Evolutionary conservation across 2,329 filamentous ascomycete species (phyloP).

Genomic region (Curvularia eragrostidis): DNA sequence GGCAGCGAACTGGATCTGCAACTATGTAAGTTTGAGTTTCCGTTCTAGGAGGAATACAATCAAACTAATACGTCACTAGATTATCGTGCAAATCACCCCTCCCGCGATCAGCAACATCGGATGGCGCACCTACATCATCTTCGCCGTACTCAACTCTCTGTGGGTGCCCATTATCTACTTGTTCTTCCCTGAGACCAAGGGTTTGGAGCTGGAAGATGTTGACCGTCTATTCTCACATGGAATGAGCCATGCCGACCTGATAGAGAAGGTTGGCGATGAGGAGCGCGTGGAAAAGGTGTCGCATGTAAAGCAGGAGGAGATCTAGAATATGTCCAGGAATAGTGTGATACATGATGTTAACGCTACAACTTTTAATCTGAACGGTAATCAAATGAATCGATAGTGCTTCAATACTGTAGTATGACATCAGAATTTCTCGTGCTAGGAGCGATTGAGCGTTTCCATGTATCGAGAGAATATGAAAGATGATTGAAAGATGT

Average conservation of each 20-base stretch:
- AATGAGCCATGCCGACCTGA: background rate
- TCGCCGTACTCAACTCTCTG: conserved; percentile 57
- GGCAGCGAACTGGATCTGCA: conserved; percentile 58
- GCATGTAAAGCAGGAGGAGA: background rate
- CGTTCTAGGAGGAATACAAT: background rate
- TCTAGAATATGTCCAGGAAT: background rate
- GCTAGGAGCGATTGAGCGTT: background rate
- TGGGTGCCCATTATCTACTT: conserved; percentile 59
- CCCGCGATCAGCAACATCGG: conserved; percentile 56
- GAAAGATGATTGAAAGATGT: no score
- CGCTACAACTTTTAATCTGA: background rate
- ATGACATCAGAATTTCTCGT: background rate
- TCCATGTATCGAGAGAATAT: no score
- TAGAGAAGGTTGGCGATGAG: background rate
- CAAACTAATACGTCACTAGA: conserved; percentile 11
- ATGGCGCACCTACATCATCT: conserved; percentile 63
- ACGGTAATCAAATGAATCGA: background rate
- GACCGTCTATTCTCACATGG: conserved; percentile 41
- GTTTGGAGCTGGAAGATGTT: conserved; percentile 47
- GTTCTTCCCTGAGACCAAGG: conserved; percentile 47
- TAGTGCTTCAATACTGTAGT: background rate
- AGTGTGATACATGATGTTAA: background rate
- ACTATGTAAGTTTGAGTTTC: conserved; percentile 42
- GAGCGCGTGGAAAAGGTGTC: background rate
- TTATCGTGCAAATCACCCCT: conserved; percentile 62